These are phyloP conservation scores for Exobasidium rhododendri DNA, from an alignment of 1,284 basidiomycete species.

Conservation along the genomic window DNA sequence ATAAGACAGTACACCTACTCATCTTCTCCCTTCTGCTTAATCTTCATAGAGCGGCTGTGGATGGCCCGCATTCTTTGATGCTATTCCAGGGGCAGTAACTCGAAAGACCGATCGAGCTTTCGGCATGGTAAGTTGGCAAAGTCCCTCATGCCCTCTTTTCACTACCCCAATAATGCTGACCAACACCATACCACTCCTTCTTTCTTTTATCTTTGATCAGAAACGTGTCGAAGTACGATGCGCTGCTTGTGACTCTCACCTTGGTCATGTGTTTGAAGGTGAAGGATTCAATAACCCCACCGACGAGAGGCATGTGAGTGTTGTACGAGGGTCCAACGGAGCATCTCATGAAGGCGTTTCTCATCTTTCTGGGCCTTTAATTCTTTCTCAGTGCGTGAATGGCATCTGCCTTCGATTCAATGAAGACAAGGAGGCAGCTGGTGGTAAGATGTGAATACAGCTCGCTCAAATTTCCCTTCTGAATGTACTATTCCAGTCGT, in stretches of 20 bases:
- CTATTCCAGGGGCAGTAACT: slow-evolving; percentile 83
- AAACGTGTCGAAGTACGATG: slow-evolving; percentile 72
- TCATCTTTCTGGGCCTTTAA: background rate
- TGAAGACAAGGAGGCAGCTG: slow-evolving; percentile 11
- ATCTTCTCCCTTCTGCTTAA: too few relatives aligned
- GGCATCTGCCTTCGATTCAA: slow-evolving; percentile 15
- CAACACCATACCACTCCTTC: too few relatives aligned
- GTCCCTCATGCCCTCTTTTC: too few relatives aligned
- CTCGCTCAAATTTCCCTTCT: background rate
- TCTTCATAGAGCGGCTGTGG: slow-evolving; percentile 71
- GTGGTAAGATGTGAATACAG: slow-evolving; percentile 1
- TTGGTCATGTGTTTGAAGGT: slow-evolving; percentile 89
- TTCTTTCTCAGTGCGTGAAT: slow-evolving; percentile 11
- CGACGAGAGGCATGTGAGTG: slow-evolving; percentile 60
- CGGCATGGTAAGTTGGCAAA: slow-evolving; percentile 54
- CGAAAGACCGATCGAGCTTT: slow-evolving; percentile 58
- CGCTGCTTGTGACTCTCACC: slow-evolving; percentile 74
- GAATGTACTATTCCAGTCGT: too few relatives aligned
- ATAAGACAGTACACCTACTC: too few relatives aligned
- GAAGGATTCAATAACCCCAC: slow-evolving; percentile 67
- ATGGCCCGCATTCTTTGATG: slow-evolving; percentile 96
- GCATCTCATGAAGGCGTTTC: background rate
- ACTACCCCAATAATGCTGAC: too few relatives aligned
- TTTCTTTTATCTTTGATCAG: too few relatives aligned
- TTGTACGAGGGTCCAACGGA: background rate